phyloP scores from a whole-genome alignment of 495 filamentous ascomycete species.

The Parachaetomium inaequale region DNA sequence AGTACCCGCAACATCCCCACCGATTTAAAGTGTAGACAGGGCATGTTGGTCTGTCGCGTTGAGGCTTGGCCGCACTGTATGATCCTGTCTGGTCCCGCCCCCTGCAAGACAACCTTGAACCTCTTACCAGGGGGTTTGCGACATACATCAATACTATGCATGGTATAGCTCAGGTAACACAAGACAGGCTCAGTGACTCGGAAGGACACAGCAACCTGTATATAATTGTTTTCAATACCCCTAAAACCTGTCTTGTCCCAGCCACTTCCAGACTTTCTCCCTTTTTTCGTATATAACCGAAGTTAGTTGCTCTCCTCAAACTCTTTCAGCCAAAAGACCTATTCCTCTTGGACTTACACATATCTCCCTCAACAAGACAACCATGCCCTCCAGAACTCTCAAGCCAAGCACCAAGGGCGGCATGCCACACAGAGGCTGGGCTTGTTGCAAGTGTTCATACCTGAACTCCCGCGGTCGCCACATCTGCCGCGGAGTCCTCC shows the following conservation, averaged over 20 bases:
- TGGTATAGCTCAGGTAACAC: not conserved
- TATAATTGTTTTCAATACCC: not conserved
- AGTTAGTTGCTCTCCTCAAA: too few species aligned
- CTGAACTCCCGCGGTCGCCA: not conserved
- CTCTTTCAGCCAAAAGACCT: not conserved
- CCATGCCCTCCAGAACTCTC: not conserved
- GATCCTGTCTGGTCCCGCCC: not conserved
- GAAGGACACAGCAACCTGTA: conserved; percentile 1
- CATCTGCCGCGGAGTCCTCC: not conserved
- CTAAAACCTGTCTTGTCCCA: not conserved
- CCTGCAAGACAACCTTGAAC: not conserved
- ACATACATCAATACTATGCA: conserved; percentile 13
- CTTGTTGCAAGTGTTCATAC: conserved; percentile 9
- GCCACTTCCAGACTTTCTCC: not conserved
- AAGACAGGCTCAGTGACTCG: conserved; percentile 9
- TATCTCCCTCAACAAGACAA: not conserved
- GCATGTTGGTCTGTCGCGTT: not conserved
- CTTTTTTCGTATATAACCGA: not conserved
- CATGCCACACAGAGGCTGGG: not conserved
- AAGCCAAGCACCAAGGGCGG: not conserved
- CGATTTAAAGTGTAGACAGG: not conserved
- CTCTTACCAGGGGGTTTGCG: not conserved
- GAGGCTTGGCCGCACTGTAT: not conserved
- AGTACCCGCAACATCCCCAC: not conserved
- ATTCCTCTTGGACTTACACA: not conserved